Evolutionary conservation across 73 alveolate genomes (phyloP), one percentile per base, ranked within the genome.

Genomic region (Paramecium octaurelia): DNA sequence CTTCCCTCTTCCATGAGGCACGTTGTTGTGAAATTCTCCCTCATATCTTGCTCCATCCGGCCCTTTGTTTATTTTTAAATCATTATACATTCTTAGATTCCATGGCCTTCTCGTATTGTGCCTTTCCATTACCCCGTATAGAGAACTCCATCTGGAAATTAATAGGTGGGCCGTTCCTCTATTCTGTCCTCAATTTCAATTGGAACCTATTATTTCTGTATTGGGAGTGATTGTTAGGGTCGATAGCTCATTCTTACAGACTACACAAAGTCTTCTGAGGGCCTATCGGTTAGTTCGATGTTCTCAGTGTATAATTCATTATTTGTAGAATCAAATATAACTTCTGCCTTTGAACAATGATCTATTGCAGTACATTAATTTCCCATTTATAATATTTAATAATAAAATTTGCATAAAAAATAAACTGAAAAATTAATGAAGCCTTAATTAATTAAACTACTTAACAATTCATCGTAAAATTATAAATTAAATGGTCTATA

Each of bases 1-100:
- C 38, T 75, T 92, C n/a, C 96, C 96, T 50, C 57, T 73, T 6
- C 96, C 96, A 75, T 73, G 35, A 8, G 95, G 93, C 21, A 71
- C 21, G 16, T 76, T 93, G 14, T 93, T 90, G 23, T 92, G 85
- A 86, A 89, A 93, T 7, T 60, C 16, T 21, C 96, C 96, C 11
- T 91, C 93, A 76, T 93, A 93, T 31, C 58, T 34, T 12, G 93
- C 38, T 38, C 96, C 96, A 50, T 93, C 96, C 18, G 91, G 91
- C 91, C 91, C 87, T 73, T 35, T 18, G 5, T n/a, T 12, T 5
- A 4, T 43, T 73, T 14, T 40, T 35, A 10, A 34, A 8, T 36
- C 11, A 24, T 31, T 12, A 48, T 73, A 73, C 87, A 80, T 31
- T 38, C 44, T 44, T 80, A 29, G 2, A 80, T 35, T 10, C 91